These are phyloP conservation scores for Tephrocybe sp. DNA, from an alignment of 768 basidiomycete genomes.

Conservation along the genomic window DNA sequence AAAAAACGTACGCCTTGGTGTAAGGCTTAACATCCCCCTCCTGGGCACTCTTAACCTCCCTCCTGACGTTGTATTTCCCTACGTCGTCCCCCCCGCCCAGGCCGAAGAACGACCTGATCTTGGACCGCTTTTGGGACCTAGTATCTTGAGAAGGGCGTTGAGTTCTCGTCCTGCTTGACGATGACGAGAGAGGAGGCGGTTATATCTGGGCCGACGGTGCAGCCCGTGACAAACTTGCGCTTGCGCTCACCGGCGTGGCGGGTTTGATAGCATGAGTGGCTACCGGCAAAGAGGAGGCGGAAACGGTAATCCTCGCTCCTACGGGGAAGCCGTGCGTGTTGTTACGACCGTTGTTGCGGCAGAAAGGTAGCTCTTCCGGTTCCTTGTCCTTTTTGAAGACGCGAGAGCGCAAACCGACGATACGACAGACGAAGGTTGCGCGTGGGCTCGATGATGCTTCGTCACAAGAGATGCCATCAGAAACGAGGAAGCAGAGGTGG, in stretches of 20 bases:
- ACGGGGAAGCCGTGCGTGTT: conserved; percentile 99
- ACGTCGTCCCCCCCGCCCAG: conserved; percentile 97
- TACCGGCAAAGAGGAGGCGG: conserved; percentile 87
- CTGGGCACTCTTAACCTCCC: conserved; percentile 87
- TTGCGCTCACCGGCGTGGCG: conserved; percentile 94
- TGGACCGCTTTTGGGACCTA: conserved; percentile 96
- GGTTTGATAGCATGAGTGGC: conserved; percentile 96
- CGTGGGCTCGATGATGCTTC: too few relatives aligned
- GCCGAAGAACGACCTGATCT: conserved; percentile 98
- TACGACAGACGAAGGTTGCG: too few relatives aligned
- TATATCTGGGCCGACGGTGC: conserved; percentile 96
- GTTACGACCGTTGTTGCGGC: conserved; percentile 96
- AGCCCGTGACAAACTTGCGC: conserved; percentile 98
- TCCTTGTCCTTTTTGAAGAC: too few relatives aligned
- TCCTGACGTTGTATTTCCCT: conserved; percentile 91
- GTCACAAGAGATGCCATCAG: too few relatives aligned
- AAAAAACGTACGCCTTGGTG: conserved; percentile 83
- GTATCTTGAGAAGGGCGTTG: conserved; percentile 86
- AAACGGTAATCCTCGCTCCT: conserved; percentile 98
- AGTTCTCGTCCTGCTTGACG: conserved; percentile 91
- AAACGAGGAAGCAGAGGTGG: too few relatives aligned
- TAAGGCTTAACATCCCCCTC: conserved; percentile 90
- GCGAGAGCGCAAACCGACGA: too few relatives aligned
- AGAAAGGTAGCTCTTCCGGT: conserved; percentile 95
- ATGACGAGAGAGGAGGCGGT: conserved; percentile 91